Base-by-base conservation (phyloP, 371 early-diverging fungal genomes). In the Mucor circinelloides region DNA sequence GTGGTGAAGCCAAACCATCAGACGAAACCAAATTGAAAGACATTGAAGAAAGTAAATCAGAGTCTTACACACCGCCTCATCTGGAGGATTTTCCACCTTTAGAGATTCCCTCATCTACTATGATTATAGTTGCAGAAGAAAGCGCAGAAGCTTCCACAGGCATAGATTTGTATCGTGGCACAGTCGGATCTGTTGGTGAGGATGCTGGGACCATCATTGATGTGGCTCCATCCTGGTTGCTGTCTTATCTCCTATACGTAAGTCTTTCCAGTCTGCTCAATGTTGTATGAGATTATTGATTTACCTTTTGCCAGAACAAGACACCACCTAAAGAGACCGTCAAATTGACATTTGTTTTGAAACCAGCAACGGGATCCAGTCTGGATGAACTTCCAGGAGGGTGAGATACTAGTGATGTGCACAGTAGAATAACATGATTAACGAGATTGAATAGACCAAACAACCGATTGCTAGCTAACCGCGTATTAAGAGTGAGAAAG, bases 401-500 rank as follows among this genome's bases (percentile, higher is more conserved):
- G 88, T 88, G 80, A 73, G 55, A 31, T 21, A 28, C 1, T 27
- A 17, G 9, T 12, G 0, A 3, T 54, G n/a, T 40, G 48, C 9
- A 48, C 19, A 3, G 1, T 6, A n/a, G 48, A 21, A 48, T 9
- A 21, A 12, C 52, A 27, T 40, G 40, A 52, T 21, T 52, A 23
- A 52, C 10, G 5, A 1, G 6, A 25, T 32, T 9, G n/a, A 30
- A 30, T 75, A 77, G 79, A 48, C 85, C 87, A 6, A 91, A 89
- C 60, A 81, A 89, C 55, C 87, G 94, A 10, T 77, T 97, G 40
- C 84, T 90, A 15, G 95, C 97, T 5, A 94, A 94, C 64, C 81
- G 96, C 36, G 90, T 95, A 83, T 74, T 97, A 48, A 83, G 97
- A n/a, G 85, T 94, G 4, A 85, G 93, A 28, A 97, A 97, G 70